Conservation (phyloP, 1,284 basidiomycete species). For the Sporisorium scitamineum region DNA sequence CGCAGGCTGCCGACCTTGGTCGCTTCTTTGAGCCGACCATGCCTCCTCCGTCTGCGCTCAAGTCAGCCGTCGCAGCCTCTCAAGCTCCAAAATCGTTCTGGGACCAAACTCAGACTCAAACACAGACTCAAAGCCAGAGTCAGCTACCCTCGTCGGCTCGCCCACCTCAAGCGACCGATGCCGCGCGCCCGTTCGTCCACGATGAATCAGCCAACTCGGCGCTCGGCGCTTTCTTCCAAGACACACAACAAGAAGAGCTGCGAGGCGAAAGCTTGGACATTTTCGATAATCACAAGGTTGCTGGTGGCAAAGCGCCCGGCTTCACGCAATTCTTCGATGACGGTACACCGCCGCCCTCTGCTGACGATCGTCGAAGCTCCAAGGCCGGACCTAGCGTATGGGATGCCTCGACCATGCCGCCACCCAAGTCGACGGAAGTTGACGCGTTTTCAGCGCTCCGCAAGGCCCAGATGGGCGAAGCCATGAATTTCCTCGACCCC, state of each 20-base stretch:
- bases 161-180: slow-evolving; percentile 12
- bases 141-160: slow-evolving; percentile 15
- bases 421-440: slow-evolving; percentile 51
- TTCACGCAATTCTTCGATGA: slow-evolving; percentile 58
- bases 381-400: slow-evolving; percentile 12
- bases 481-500: slow-evolving; percentile 43
- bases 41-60: slow-evolving; percentile 17
- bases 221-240: slow-evolving; percentile 64
- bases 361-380: background rate
- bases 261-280: slow-evolving; percentile 61
- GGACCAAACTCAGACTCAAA: slow-evolving; percentile 29
- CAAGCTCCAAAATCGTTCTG: slow-evolving; percentile 33
- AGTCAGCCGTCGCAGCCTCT: background rate
- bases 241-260: slow-evolving; percentile 53
- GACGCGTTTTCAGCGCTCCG: slow-evolving; percentile 64
- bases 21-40: slow-evolving; percentile 57
- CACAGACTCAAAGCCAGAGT: slow-evolving; percentile 25
- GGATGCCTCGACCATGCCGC: slow-evolving; percentile 57
- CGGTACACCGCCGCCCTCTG: slow-evolving; percentile 35
- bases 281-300: slow-evolving; percentile 49
- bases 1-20: slow-evolving; percentile 48
- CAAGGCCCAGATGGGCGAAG: slow-evolving; percentile 52
- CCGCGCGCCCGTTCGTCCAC: slow-evolving; percentile 13
- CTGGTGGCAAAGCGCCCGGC: slow-evolving; percentile 44
- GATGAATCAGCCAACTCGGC: slow-evolving; percentile 51